These are phyloP conservation scores for Tuber borchii DNA, from an alignment of 495 filamentous ascomycete genomes.

Conservation along the genomic window DNA sequence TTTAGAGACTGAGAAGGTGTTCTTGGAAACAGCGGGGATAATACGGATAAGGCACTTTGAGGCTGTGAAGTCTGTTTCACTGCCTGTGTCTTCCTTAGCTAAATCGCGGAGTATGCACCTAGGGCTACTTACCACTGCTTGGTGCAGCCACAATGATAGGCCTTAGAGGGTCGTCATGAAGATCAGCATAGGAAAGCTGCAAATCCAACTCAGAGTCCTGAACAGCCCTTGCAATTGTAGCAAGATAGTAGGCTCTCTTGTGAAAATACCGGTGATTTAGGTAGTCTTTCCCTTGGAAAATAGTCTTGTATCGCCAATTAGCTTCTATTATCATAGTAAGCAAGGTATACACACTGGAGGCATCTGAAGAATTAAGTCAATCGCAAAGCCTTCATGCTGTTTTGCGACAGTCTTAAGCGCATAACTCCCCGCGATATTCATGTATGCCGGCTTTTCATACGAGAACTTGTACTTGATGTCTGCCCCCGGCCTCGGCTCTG, in stretches of 20 bases:
- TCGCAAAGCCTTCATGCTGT: conserved; percentile 50
- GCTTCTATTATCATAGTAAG: background rate
- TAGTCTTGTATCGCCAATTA: conserved; percentile 40
- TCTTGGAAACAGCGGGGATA: conserved; percentile 61
- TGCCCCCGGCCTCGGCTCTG: conserved; percentile 63
- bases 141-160: conserved; percentile 61
- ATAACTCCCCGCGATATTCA: conserved; percentile 88
- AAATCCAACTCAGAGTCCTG: conserved; percentile 47
- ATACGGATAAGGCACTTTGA: conserved; percentile 64
- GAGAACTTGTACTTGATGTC: conserved; percentile 72
- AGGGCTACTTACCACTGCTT: conserved; percentile 26
- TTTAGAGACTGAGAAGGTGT: conserved; percentile 60
- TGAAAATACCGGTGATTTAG: conserved; percentile 89
- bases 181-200: conserved; percentile 22
- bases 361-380: conserved; percentile 84
- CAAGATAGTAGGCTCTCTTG: conserved; percentile 86
- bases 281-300: conserved; percentile 93
- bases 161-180: conserved; percentile 68
- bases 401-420: conserved; percentile 65
- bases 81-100: conserved; percentile 14
- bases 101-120: background rate
- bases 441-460: conserved; percentile 65
- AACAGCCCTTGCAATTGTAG: conserved; percentile 65
- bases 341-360: conserved; percentile 49
- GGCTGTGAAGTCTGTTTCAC: conserved; percentile 36